These are phyloP conservation scores for Penicillium sclerotigenum DNA, from an alignment of 2,329 filamentous ascomycete genomes.

Conservation along the genomic window DNA sequence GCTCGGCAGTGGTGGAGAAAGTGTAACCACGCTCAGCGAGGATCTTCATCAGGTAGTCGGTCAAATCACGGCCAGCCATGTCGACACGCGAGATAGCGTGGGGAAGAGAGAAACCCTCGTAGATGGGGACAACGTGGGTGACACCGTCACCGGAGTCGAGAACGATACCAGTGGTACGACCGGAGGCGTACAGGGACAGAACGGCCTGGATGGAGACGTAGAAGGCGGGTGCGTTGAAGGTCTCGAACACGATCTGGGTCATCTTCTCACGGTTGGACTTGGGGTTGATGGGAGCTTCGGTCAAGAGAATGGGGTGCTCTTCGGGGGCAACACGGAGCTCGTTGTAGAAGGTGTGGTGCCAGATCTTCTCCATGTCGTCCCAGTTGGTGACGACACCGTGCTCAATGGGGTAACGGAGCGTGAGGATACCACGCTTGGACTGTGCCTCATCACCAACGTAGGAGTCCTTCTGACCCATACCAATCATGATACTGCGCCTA, in stretches of 20 bases:
- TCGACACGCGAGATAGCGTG: conserved; percentile 99
- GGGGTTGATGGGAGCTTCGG: conserved; percentile 99
- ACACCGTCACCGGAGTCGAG: conserved; percentile 99
- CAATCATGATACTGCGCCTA: conserved; percentile 92
- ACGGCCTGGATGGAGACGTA: conserved; percentile 99
- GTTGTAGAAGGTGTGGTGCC: conserved; percentile 99
- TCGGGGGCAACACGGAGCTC: conserved; percentile 99
- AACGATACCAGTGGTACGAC: conserved; percentile 99
- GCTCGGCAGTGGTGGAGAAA: conserved; percentile 99
- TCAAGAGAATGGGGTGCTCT: conserved; percentile 99
- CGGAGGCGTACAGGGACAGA: conserved; percentile 97
- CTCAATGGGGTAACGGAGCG: conserved; percentile 98
- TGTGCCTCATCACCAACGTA: conserved; percentile 99
- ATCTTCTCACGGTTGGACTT: conserved; percentile 99
- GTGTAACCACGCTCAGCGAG: conserved; percentile 98
- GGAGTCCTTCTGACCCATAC: conserved; percentile 99
- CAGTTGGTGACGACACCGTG: conserved; percentile 99
- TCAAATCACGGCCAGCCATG: conserved; percentile 99
- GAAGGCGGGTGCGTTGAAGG: conserved; percentile 99
- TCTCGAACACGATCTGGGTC: conserved; percentile 99
- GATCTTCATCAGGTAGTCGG: conserved; percentile 99
- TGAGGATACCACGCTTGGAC: conserved; percentile 99
- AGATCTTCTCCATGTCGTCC: conserved; percentile 99
- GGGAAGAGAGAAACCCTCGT: conserved; percentile 99
- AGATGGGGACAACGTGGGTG: conserved; percentile 99